Base-by-base conservation (phyloP, 768 basidiomycete species). In the Cystobasidium tubakii region DNA sequence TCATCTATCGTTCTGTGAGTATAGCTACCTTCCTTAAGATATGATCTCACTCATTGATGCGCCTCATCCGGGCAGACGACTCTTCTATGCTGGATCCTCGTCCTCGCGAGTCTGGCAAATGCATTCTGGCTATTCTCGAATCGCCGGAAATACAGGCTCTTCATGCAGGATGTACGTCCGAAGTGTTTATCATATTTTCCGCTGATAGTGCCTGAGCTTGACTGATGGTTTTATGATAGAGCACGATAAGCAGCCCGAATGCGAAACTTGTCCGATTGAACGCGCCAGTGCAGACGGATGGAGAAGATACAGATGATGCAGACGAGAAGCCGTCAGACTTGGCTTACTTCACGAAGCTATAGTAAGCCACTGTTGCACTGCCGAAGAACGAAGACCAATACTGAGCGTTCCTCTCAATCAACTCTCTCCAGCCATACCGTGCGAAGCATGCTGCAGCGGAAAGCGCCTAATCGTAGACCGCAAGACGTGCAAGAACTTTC, bases 211-310 rank as follows among this genome's bases (percentile, higher is more conserved):
- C 7, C 29, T 19, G 34, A 33, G 25, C 42, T 27, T 1, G 4
- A 21, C 13, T 17, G 2, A 25, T 31, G 21, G 2, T 33, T 29
- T 46, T 12, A 19, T 31, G 73, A n/a, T 27, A 78, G 77, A 76
- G 76, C 57, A 74, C 77, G 0, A 43, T 76, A 6, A 62, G 74
- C 1, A 75, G 74, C 3, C 77, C 77, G 0, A 76, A 78, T 42
- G 75, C 77, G 0, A 66, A 63, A 10, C n/a, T 76, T 1, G 31
- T 70, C 1, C 67, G 9, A 10, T 44, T 78, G 39, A 57, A 74
- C 73, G 29, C 74, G 1, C 65, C 75, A 19, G 9, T 64, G 0
- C 39, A 50, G 33, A 64, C 27, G 46, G 1, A 27, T 23, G 25
- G 10, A 21, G 4, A 10, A 7, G 17, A 21, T 21, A 1, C 33